phyloP scores from a whole-genome alignment of 164 flowering plant species.

The Nymphaea colorata region DNA sequence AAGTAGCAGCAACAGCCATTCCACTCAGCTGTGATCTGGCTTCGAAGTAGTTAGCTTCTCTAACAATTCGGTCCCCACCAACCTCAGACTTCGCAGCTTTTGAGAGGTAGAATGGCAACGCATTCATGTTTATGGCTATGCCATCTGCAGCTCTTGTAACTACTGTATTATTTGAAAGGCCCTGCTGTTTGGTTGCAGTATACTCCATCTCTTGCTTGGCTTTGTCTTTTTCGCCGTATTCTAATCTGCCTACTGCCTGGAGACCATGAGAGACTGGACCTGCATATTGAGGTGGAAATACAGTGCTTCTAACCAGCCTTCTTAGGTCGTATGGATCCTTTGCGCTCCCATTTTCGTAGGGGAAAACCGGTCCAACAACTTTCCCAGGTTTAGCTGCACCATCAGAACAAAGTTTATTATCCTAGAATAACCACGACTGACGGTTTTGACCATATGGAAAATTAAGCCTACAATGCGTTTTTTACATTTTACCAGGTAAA shows the following conservation, averaged over 20 bases:
- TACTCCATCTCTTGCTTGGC: slow-evolving; percentile 19
- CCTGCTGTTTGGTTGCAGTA: slow-evolving; percentile 24
- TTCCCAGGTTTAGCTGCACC: slow-evolving; percentile 57
- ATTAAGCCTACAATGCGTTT: neutral
- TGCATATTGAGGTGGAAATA: slow-evolving; percentile 25
- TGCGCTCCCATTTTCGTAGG: slow-evolving; percentile 32
- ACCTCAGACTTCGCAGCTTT: slow-evolving; percentile 28
- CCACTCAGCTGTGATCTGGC: slow-evolving; percentile 44
- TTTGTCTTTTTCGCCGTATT: slow-evolving; percentile 6
- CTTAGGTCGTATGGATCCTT: slow-evolving; percentile 51
- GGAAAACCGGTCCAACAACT: slow-evolving; percentile 44
- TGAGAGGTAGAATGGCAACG: slow-evolving; percentile 41
- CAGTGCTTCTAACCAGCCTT: slow-evolving; percentile 28
- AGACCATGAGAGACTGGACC: slow-evolving; percentile 3
- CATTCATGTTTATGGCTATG: slow-evolving; percentile 48
- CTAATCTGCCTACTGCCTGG: slow-evolving; percentile 26
- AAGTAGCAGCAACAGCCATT: slow-evolving; percentile 31
- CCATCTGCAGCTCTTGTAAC: slow-evolving; percentile 30
- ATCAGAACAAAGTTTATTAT: neutral
- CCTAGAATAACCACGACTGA: neutral
- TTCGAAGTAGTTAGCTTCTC: slow-evolving; percentile 49
- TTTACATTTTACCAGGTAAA: too few species aligned
- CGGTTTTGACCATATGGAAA: neutral
- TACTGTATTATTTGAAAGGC: slow-evolving; percentile 26
- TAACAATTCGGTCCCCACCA: slow-evolving; percentile 22